phyloP scores from a whole-genome alignment of 306 rosid species.

The Biancaea sappan region DNA sequence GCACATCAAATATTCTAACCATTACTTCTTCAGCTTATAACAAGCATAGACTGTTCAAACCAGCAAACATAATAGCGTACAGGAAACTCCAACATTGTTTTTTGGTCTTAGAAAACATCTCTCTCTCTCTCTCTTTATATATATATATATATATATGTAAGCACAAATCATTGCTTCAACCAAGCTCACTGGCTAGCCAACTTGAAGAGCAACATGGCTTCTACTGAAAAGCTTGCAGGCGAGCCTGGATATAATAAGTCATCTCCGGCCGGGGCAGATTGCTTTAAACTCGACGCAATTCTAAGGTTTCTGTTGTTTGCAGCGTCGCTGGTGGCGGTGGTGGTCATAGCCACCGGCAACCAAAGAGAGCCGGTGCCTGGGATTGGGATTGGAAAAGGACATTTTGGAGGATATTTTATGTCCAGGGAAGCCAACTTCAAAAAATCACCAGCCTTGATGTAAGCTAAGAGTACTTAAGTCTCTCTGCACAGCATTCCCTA shows the following conservation, averaged over 20 bases:
- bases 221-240: conserved; percentile 45
- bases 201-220: conserved; percentile 51
- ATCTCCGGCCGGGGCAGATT: conserved; percentile 1
- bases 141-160: conserved; percentile 20
- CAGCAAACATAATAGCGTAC: neutral
- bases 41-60: conserved; percentile 1
- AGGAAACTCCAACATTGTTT: conserved; percentile 21
- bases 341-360: conserved; percentile 57
- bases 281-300: conserved; percentile 41
- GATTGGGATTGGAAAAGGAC: too few relatives aligned
- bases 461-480: conserved; percentile 26
- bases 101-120: too few relatives aligned
- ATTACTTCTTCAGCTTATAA: neutral
- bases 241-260: conserved; percentile 34
- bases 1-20: neutral
- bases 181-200: conserved; percentile 4
- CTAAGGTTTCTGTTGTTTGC: conserved; percentile 62
- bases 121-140: too few relatives aligned
- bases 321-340: conserved; percentile 51
- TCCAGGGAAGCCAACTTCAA: conserved; percentile 58
- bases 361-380: conserved; percentile 37
- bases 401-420: too few relatives aligned
- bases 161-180: conserved; percentile 4
- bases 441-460: conserved; percentile 83
- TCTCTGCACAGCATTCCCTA: neutral